Percentiles rank a stretch among this genome's conserved stretches.
Conservation (phyloP, 768 basidiomycete genomes). For the Lactarius quietus region DNA sequence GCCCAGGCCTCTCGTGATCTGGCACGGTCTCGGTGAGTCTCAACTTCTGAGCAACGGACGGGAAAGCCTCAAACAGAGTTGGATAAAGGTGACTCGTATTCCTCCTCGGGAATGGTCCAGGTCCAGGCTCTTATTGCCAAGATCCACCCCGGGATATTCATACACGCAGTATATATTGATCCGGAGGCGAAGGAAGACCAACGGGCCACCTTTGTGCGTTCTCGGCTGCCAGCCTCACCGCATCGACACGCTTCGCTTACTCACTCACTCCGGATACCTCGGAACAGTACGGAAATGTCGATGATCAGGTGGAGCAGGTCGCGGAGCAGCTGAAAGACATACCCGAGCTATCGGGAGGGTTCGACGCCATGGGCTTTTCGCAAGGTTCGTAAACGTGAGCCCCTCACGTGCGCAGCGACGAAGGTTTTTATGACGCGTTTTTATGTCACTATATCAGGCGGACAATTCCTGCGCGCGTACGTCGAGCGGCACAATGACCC, state of each 20-base stretch:
- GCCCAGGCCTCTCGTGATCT: constrained; percentile 62
- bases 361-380: constrained; percentile 86
- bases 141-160: constrained; percentile 70
- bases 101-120: constrained; percentile 67
- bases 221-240: neutral
- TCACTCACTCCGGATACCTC: neutral
- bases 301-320: constrained; percentile 63
- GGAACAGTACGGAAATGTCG: constrained; percentile 72
- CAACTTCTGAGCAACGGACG: neutral
- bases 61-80: neutral
- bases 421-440: neutral
- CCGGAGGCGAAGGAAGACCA: constrained; percentile 59
- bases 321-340: constrained; percentile 61
- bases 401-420: neutral
- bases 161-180: constrained; percentile 70
- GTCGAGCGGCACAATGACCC: constrained; percentile 75
- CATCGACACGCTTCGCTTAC: neutral
- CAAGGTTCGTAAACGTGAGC: constrained; percentile 49
- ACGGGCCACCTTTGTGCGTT: constrained; percentile 68
- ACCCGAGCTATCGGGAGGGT: constrained; percentile 62
- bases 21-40: constrained; percentile 64
- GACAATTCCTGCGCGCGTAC: constrained; percentile 83
- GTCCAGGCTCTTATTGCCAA: constrained; percentile 56
- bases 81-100: constrained; percentile 62
- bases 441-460: constrained; percentile 41